A percentile compares a stretch with the other conserved stretches of the same genome.
These are phyloP conservation scores for Paramyrothecium sp. DNA, from an alignment of 2,329 filamentous ascomycete species.

Conservation along the genomic window DNA sequence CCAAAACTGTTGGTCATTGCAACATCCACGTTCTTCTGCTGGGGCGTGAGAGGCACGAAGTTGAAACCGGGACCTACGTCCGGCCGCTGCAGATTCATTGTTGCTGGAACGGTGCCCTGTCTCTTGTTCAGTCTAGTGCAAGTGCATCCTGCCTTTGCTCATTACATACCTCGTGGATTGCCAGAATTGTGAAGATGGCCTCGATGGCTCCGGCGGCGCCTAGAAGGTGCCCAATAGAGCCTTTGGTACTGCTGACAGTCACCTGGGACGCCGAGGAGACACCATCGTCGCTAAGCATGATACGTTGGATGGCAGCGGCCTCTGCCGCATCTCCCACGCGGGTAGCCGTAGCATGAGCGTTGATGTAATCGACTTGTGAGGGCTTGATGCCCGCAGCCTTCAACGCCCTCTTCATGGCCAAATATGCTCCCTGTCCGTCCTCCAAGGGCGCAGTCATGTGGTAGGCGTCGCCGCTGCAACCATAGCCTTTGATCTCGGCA, in stretches of 20 bases:
- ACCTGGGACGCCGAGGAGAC: slow-evolving; percentile 60
- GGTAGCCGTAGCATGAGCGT: slow-evolving; percentile 92
- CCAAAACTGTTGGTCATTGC: slow-evolving; percentile 95
- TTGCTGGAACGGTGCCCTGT: slow-evolving; percentile 79
- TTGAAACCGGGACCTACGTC: slow-evolving; percentile 76
- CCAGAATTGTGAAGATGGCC: slow-evolving; percentile 78
- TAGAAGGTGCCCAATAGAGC: slow-evolving; percentile 85
- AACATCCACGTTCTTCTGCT: slow-evolving; percentile 68
- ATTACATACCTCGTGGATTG: slow-evolving; percentile 69
- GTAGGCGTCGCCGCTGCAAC: slow-evolving; percentile 84
- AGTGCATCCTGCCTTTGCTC: not conserved
- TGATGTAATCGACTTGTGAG: slow-evolving; percentile 79
- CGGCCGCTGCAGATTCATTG: slow-evolving; percentile 72
- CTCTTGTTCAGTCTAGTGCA: not conserved
- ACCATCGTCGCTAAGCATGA: slow-evolving; percentile 75
- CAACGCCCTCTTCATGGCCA: slow-evolving; percentile 84
- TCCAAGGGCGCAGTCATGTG: slow-evolving; percentile 90
- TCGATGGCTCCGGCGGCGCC: slow-evolving; percentile 91
- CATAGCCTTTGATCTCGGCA: slow-evolving; percentile 86
- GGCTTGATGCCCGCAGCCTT: slow-evolving; percentile 70
- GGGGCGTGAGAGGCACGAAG: slow-evolving; percentile 72
- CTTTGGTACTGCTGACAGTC: slow-evolving; percentile 91
- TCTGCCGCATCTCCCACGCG: slow-evolving; percentile 84
- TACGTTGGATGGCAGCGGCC: slow-evolving; percentile 73
- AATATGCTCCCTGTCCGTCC: slow-evolving; percentile 76